phyloP scores from a whole-genome alignment of 108 stramenopile species.

The Fragilariopsis cylindrus region DNA sequence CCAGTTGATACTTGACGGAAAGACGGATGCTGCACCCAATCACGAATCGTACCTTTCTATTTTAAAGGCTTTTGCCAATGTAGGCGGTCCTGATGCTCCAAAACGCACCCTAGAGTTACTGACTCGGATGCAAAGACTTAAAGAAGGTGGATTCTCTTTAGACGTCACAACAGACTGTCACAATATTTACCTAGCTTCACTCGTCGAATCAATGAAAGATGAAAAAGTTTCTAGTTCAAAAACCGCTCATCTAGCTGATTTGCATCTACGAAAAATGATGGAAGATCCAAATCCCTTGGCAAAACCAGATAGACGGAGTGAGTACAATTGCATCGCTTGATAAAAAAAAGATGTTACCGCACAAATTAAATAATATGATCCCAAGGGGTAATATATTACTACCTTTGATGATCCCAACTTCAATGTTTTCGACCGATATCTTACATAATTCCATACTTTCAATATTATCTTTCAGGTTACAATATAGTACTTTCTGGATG shows the following conservation, averaged over 20 bases:
- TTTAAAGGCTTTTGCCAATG: constrained; percentile 17
- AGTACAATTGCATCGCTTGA: background rate
- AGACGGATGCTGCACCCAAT: constrained; percentile 22
- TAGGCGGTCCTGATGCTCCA: constrained; percentile 14
- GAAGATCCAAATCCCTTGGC: constrained; percentile 4
- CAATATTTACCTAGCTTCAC: constrained; percentile 24
- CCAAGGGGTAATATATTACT: too few relatives aligned
- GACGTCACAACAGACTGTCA: constrained; percentile 26
- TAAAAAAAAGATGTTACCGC: too few relatives aligned
- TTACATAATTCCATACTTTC: background rate
- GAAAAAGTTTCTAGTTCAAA: background rate
- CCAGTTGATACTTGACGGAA: constrained; percentile 4
- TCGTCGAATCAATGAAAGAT: constrained; percentile 9
- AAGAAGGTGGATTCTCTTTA: constrained; percentile 20
- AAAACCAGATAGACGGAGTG: constrained; percentile 20
- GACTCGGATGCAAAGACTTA: constrained; percentile 29
- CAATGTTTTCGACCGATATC: too few relatives aligned
- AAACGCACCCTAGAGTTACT: constrained; percentile 15
- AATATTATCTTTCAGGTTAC: constrained; percentile 1
- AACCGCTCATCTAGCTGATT: constrained; percentile 21
- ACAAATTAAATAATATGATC: too few relatives aligned
- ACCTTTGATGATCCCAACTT: too few relatives aligned
- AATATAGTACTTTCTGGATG: constrained; percentile 28
- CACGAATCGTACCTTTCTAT: constrained; percentile 16
- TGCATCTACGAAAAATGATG: constrained; percentile 21